Percentiles rank a stretch among this genome's conserved stretches.
phyloP scores from a whole-genome alignment of 345 rosid species.

The Arabidopsis thaliana region DNA sequence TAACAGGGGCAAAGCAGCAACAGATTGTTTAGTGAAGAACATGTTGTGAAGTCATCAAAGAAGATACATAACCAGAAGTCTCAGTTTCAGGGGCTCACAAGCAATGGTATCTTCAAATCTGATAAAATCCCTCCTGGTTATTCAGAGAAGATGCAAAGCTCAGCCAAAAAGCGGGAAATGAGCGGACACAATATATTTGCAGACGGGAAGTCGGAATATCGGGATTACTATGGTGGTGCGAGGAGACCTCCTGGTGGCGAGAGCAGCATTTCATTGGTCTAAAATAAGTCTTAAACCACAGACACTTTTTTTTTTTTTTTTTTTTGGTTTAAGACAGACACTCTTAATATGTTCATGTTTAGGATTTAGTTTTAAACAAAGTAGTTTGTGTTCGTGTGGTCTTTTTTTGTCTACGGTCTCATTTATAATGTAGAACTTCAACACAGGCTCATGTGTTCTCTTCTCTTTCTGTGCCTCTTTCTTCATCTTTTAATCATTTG shows the following conservation, averaged over 20 bases:
- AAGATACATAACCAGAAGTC: slow-evolving; percentile 67
- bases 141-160: slow-evolving; percentile 69
- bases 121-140: slow-evolving; percentile 63
- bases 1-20: slow-evolving; percentile 60
- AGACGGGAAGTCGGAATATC: slow-evolving; percentile 69
- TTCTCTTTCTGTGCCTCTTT: neutral
- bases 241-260: slow-evolving; percentile 93
- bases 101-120: slow-evolving; percentile 74
- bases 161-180: slow-evolving; percentile 72
- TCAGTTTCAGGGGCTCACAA: slow-evolving; percentile 62
- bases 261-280: slow-evolving; percentile 65
- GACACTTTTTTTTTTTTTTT: too few relatives aligned
- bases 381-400: slow-evolving; percentile 30
- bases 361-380: neutral
- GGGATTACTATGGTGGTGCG: slow-evolving; percentile 75
- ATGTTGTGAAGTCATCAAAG: slow-evolving; percentile 59
- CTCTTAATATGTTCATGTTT: neutral
- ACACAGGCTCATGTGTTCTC: neutral
- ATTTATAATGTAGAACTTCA: neutral
- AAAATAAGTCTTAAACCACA: neutral
- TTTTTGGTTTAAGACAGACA: neutral
- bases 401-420: slow-evolving; percentile 6
- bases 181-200: slow-evolving; percentile 80
- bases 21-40: slow-evolving; percentile 56
- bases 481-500: neutral